Evolutionary conservation across 805 yeast species (phyloP).

Genomic region (Yamadazyma sp.): DNA sequence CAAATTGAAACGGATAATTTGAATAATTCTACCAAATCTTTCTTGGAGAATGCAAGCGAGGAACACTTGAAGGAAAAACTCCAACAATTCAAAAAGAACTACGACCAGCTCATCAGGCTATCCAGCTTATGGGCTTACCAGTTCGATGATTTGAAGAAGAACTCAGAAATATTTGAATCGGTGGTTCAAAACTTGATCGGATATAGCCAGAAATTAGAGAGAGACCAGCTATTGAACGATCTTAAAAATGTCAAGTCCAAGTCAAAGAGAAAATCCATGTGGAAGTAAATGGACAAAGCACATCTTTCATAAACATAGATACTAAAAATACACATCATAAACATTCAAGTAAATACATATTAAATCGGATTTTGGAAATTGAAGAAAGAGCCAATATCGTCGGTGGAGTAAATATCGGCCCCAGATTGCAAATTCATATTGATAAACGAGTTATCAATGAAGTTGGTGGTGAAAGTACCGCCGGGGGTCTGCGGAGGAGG

Average conservation of each 20-base stretch:
- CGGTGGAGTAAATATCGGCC: slow-evolving; percentile 21
- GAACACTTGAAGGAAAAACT: slow-evolving; percentile 35
- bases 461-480: slow-evolving; percentile 32
- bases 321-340: slow-evolving; percentile 5
- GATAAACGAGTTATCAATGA: slow-evolving; percentile 41
- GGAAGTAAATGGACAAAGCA: slow-evolving; percentile 9
- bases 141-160: slow-evolving; percentile 50
- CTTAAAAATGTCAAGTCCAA: slow-evolving; percentile 27
- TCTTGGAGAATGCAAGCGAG: slow-evolving; percentile 22
- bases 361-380: slow-evolving; percentile 20
- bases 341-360: slow-evolving; percentile 1
- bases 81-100: slow-evolving; percentile 28
- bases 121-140: slow-evolving; percentile 53
- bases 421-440: slow-evolving; percentile 44
- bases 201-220: slow-evolving; percentile 76
- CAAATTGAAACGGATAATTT: slow-evolving; percentile 35
- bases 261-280: slow-evolving; percentile 13
- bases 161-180: slow-evolving; percentile 75
- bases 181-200: slow-evolving; percentile 91
- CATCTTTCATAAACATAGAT: neutral
- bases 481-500: slow-evolving; percentile 25
- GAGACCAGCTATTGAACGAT: slow-evolving; percentile 43
- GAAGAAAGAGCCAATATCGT: slow-evolving; percentile 27
- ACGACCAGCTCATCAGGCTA: slow-evolving; percentile 25
- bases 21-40: slow-evolving; percentile 28